Evolutionary conservation across 164 flowering plant species (phyloP), one percentile per base, ranked within the genome.

Genomic region (Aristolochia californica): DNA sequence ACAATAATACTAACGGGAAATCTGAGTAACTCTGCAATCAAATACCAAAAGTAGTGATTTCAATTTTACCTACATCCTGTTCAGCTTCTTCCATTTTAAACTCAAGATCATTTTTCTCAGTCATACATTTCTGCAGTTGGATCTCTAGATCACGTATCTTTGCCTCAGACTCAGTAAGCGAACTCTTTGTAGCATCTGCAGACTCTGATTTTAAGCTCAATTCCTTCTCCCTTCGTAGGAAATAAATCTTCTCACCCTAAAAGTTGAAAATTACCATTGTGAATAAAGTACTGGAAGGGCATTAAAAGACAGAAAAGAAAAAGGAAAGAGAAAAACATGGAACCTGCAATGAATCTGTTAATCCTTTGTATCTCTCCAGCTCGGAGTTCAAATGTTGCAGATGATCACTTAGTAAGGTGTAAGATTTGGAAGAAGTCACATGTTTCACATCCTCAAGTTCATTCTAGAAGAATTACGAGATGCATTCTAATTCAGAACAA

Each of bases 31-130:
- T 34, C 40, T 34, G 40, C 40, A 34, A 7, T 4, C 40, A 34
- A 34, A 34, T 7, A 34, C 40, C 40, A 34, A 34, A 34, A 34
- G 40, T 34, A 34, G 7, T 9, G 40, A 28, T 38, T 15, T 21
- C 16, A 51, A 17, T 12, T 57, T 60, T 49, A 91, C 98, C 95
- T 70, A 85, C 68, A 84, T 93, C 95, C 70, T 93, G 96, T 28
- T 77, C 60, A 64, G 85, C 78, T 79, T 89, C 99, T 82, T 83
- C 97, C 80, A 85, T 67, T 77, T 81, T 83, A 17, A 80, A 66
- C 70, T 85, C 96, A 68, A 84, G 72, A 62, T 89, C 91, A 75
- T 93, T 93, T 58, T 71, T 87, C 62, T 89, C 96, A 53, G 59
- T 45, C 1, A 75, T 69, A 62, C 75, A 78, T 61, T 74, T 80